phyloP scores from a whole-genome alignment of 164 flowering plant genomes.

The Magnolia changhungtana region DNA sequence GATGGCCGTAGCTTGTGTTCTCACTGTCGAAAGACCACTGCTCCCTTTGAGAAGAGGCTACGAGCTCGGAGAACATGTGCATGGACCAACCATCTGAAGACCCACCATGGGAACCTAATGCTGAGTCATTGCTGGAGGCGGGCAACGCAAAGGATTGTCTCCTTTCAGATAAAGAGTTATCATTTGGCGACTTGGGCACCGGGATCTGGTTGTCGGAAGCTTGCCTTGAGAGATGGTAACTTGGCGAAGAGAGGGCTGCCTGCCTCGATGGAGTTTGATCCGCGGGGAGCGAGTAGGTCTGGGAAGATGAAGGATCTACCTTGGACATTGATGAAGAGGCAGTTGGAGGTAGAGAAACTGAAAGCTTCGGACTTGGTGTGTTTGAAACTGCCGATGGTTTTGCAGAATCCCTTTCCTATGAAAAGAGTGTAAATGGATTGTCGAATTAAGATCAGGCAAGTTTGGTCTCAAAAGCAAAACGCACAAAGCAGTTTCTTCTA shows the following conservation, averaged over 20 bases:
- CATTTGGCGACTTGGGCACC: conserved; percentile 53
- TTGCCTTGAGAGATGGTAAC: conserved; percentile 56
- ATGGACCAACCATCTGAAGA: conserved; percentile 91
- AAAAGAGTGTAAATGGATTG: neutral
- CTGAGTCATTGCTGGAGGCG: conserved; percentile 48
- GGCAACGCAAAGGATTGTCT: conserved; percentile 51
- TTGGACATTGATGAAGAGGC: conserved; percentile 37
- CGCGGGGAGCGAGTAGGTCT: conserved; percentile 26
- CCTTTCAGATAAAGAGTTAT: conserved; percentile 60
- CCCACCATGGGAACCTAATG: conserved; percentile 58
- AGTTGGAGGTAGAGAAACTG: conserved; percentile 48
- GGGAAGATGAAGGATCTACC: conserved; percentile 33
- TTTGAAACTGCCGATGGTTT: conserved; percentile 40
- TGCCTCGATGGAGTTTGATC: conserved; percentile 54
- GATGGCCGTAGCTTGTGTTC: conserved; percentile 33
- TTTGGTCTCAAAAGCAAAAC: neutral
- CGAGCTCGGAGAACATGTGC: conserved; percentile 75
- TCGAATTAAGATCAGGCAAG: neutral
- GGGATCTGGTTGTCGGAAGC: conserved; percentile 55
- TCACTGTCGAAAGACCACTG: conserved; percentile 95
- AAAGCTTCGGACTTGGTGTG: conserved; percentile 38
- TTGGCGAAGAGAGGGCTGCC: conserved; percentile 49
- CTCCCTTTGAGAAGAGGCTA: conserved; percentile 69
- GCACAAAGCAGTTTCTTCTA: neutral
- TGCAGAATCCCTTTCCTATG: conserved; percentile 45